phyloP scores from a whole-genome alignment of 176 grass and related monocot species.

The Otatea glauca region DNA sequence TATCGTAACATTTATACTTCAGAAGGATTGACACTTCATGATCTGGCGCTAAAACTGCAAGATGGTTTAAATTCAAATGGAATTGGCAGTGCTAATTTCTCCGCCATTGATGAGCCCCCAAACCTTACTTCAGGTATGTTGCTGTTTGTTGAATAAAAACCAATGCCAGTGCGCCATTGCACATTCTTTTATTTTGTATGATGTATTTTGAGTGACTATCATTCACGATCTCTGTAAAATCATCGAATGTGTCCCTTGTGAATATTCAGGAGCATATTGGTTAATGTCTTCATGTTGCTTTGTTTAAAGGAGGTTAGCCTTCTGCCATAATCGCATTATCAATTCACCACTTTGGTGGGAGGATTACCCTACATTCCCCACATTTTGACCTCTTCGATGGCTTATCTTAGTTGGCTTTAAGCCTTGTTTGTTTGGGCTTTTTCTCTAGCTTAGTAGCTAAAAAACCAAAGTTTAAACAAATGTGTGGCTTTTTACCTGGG shows the following conservation, averaged over 20 bases:
- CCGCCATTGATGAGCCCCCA: conserved; percentile 48
- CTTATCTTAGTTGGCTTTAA: conserved; percentile 12
- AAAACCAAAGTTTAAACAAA: too few species aligned
- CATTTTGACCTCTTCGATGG: conserved; percentile 22
- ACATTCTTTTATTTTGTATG: conserved; percentile 33
- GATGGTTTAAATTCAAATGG: conserved; percentile 45
- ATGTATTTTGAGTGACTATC: conserved; percentile 23
- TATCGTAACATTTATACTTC: conserved; percentile 75
- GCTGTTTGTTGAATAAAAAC: conserved; percentile 28
- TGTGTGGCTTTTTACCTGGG: too few species aligned
- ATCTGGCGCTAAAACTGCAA: conserved; percentile 61
- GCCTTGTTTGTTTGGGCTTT: too few species aligned
- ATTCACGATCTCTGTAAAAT: conserved; percentile 31
- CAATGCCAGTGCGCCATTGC: not conserved
- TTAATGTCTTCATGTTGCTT: conserved; percentile 17
- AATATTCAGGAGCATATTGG: conserved; percentile 25
- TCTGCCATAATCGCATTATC: not conserved
- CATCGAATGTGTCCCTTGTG: not conserved
- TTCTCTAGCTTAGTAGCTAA: too few species aligned
- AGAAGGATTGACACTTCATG: conserved; percentile 79
- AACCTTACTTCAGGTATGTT: conserved; percentile 54
- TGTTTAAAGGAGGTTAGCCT: conserved; percentile 22
- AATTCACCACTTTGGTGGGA: conserved; percentile 31
- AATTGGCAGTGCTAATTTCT: conserved; percentile 32
- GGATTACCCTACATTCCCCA: conserved; percentile 1